Evolutionary conservation across 2,329 filamentous ascomycete genomes (phyloP), one percentile per base, ranked within the genome.

Genomic region (Neopestalotiopsis sp.): DNA sequence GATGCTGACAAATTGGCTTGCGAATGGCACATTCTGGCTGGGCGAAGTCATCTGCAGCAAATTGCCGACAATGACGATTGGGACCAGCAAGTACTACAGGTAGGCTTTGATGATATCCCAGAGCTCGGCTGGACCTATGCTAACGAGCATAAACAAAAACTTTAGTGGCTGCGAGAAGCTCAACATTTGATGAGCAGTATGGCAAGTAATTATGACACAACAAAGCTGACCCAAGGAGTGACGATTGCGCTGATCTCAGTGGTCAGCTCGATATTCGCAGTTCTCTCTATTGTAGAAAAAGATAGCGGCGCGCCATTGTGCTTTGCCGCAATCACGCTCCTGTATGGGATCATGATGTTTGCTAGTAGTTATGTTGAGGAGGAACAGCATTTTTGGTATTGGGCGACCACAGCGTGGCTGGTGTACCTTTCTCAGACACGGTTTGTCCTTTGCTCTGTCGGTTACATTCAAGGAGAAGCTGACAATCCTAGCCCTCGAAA

Each of bases 381-480:
- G 81, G 96, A 99, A 79, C 96, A 99, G 64, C 94, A 98, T 73
- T 98, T 97, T 78, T 99, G 96, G 96, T 98, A 99, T 81, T 98
- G 95, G 94, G 82, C 89, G 1, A 88, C 91, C 0, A 90, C 92
- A 0, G 87, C 89, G 6, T 97, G 93, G 93, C 77, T 92, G 40
- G 80, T 84, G 1, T 82, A 85, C 38, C 81, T 91, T 13, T 84
- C 83, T 40, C 72, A 87, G 57, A 86, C 83, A 72, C 81, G 82
- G 75, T 81, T 71, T 68, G 66, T 17, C 42, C 5, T 30, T 45
- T 10, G 9, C 64, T 42, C n/a, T 20, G 42, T 20, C 14, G 20
- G 14, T 10, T 53, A 17, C 45, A 17, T 24, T n/a, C 24, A 24
- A 24, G 13, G 30, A 30, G 20, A 24, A 14, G 28, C 30, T 34